Percentiles rank a stretch among this genome's conserved stretches.
Evolutionary conservation across 2,329 filamentous ascomycete species (phyloP).

Genomic region (Penicillium sp.): DNA sequence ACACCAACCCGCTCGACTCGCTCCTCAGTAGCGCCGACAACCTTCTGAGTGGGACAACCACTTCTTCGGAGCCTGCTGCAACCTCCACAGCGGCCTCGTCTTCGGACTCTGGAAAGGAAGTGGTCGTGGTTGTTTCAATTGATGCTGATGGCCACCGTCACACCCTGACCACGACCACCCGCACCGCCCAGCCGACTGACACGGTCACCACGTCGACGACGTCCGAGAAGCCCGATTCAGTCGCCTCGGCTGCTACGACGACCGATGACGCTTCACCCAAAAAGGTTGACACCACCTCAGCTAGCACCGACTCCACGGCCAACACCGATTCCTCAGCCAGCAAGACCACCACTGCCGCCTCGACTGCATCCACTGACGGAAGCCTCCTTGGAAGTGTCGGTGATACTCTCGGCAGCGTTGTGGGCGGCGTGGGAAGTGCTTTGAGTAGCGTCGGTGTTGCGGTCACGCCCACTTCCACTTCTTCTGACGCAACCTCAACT

Average conservation of each 20-base stretch:
- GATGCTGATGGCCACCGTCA: conserved; percentile 18
- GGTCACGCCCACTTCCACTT: too few relatives aligned
- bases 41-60: neutral
- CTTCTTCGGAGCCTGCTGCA: neutral
- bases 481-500: neutral
- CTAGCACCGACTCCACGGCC: neutral
- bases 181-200: conserved; percentile 6
- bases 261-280: conserved; percentile 1
- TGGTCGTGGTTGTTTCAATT: conserved; percentile 21
- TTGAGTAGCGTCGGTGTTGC: neutral
- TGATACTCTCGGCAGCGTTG: neutral
- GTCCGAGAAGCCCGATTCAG: neutral
- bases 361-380: conserved; percentile 1
- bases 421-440: conserved; percentile 1
- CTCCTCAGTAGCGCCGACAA: conserved; percentile 4
- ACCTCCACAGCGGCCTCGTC: neutral
- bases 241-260: neutral
- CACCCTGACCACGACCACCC: conserved; percentile 17
- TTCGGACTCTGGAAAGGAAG: conserved; percentile 11
- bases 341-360: conserved; percentile 2
- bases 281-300: neutral
- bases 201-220: conserved; percentile 7
- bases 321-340: neutral
- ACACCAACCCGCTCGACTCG: neutral
- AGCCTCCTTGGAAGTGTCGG: neutral